Conservation (phyloP, 305 asterid genomes). For the Rubia balearica region DNA sequence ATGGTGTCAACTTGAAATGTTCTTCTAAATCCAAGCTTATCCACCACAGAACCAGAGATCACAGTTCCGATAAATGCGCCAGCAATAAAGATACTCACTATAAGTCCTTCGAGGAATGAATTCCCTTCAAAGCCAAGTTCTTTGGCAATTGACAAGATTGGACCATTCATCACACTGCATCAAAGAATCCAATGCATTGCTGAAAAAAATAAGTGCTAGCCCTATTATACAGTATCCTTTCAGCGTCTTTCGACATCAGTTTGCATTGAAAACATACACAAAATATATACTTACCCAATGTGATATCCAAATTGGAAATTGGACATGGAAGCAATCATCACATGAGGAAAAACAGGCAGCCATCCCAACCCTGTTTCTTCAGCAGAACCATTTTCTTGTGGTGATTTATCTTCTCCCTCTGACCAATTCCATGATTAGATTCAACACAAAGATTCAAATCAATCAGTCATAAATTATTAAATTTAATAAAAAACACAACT, state of each 20-base stretch:
- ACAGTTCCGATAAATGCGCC: slow-evolving; percentile 86
- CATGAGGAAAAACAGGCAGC: slow-evolving; percentile 70
- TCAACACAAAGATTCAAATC: slow-evolving; percentile 1
- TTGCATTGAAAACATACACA: neutral
- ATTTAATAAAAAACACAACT: neutral
- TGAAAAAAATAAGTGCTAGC: neutral
- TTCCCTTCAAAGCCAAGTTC: slow-evolving; percentile 85
- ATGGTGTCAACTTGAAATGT: slow-evolving; percentile 67
- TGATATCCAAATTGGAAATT: slow-evolving; percentile 86
- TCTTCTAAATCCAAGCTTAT: slow-evolving; percentile 73
- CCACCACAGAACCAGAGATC: slow-evolving; percentile 59
- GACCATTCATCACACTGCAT: slow-evolving; percentile 89
- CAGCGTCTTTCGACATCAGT: neutral
- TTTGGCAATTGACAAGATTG: slow-evolving; percentile 66
- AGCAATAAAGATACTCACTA: slow-evolving; percentile 77
- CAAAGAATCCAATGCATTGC: slow-evolving; percentile 2
- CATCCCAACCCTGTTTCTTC: slow-evolving; percentile 54
- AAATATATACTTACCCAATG: slow-evolving; percentile 47
- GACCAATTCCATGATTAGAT: slow-evolving; percentile 2
- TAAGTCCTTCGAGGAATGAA: slow-evolving; percentile 78
- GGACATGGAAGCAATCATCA: slow-evolving; percentile 72
- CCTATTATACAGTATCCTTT: neutral
- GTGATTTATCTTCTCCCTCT: slow-evolving; percentile 25
- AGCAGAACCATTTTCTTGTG: slow-evolving; percentile 27
- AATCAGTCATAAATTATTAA: neutral